Evolutionary conservation across 1,139 yeast genomes (phyloP).

Genomic region (Lodderomyces orthopsilosis): DNA sequence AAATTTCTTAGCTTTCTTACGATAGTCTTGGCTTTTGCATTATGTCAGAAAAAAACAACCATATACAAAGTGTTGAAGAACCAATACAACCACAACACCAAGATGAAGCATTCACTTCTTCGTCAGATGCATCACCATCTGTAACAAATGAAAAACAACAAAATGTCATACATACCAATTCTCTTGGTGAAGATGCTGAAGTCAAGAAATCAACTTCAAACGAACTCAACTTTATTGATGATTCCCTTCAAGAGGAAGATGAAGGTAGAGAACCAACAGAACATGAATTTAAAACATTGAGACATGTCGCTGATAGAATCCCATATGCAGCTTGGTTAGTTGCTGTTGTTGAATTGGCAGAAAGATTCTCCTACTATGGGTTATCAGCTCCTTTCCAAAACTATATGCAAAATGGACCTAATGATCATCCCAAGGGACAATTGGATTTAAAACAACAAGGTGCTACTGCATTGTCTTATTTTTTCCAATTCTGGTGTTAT

Average conservation of each 20-base stretch:
- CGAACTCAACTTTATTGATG: neutral
- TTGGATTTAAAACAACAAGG: slow-evolving; percentile 59
- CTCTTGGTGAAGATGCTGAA: neutral
- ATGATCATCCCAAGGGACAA: slow-evolving; percentile 55
- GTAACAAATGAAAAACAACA: neutral
- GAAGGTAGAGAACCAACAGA: slow-evolving; percentile 37
- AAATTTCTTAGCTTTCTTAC: too few relatives aligned
- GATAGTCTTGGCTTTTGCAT: neutral
- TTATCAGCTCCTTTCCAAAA: slow-evolving; percentile 73
- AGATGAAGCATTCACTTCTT: neutral
- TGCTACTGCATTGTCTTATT: slow-evolving; percentile 73
- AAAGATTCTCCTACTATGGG: slow-evolving; percentile 84
- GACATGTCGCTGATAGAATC: slow-evolving; percentile 41
- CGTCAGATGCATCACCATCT: slow-evolving; percentile 1
- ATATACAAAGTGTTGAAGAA: neutral
- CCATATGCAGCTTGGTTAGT: slow-evolving; percentile 63
- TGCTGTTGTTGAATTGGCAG: slow-evolving; percentile 77
- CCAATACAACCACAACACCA: neutral
- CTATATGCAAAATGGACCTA: slow-evolving; percentile 60
- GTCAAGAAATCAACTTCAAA: neutral
- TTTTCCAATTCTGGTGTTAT: slow-evolving; percentile 82
- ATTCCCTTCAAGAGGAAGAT: slow-evolving; percentile 13
- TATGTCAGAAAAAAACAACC: neutral
- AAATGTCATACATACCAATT: neutral
- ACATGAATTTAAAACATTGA: slow-evolving; percentile 37